These are phyloP conservation scores for Leccinum longicurvipes DNA, from an alignment of 768 basidiomycete genomes.

Conservation along the genomic window DNA sequence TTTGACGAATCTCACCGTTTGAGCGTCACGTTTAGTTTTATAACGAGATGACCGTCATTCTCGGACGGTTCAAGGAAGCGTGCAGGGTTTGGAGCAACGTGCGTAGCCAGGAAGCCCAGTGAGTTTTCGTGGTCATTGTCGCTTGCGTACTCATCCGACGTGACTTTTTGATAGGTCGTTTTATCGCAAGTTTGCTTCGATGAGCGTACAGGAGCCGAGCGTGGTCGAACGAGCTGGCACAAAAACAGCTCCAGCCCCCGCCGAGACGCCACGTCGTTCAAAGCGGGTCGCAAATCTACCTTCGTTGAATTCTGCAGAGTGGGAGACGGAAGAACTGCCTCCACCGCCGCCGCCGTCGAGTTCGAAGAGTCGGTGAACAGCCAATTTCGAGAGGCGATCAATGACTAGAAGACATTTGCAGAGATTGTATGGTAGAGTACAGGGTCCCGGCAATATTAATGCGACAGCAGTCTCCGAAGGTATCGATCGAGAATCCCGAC, in stretches of 20 bases:
- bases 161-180: conserved; percentile 13
- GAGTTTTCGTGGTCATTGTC: conserved; percentile 21
- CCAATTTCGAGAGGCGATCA: neutral
- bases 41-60: conserved; percentile 72
- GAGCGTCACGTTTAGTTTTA: conserved; percentile 68
- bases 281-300: conserved; percentile 41
- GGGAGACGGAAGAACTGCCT: conserved; percentile 50
- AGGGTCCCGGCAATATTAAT: too few relatives aligned
- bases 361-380: conserved; percentile 2
- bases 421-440: too few relatives aligned
- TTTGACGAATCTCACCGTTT: neutral
- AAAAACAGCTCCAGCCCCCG: neutral
- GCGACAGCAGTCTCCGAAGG: too few relatives aligned
- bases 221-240: conserved; percentile 2
- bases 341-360: conserved; percentile 45
- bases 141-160: neutral
- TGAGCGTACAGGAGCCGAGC: conserved; percentile 32
- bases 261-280: conserved; percentile 13
- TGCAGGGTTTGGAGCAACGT: conserved; percentile 73
- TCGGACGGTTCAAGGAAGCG: conserved; percentile 70
- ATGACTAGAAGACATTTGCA: too few relatives aligned
- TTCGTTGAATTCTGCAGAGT: conserved; percentile 46
- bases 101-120: conserved; percentile 77
- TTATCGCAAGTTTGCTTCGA: conserved; percentile 19
- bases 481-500: too few relatives aligned